Percentiles rank a stretch among this genome's conserved stretches.
Evolutionary conservation across 306 rosid species (phyloP).

Genomic region (Lathyrus aphaca): DNA sequence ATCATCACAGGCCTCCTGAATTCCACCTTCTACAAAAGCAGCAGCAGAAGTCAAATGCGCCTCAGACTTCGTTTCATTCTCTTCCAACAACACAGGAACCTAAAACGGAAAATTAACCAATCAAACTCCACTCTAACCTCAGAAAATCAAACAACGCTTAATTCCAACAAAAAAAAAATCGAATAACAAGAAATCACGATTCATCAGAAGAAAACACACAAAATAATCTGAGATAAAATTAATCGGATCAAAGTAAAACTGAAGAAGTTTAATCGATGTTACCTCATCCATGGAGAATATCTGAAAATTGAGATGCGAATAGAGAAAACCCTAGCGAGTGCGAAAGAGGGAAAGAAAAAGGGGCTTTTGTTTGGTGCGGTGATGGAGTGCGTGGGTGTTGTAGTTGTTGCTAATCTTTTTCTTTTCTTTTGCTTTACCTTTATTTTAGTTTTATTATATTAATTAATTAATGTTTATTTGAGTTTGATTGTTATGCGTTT

Average conservation of each 20-base stretch:
- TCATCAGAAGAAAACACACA: background rate
- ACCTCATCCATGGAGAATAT: slow-evolving; percentile 50
- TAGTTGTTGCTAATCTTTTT: slow-evolving; percentile 19
- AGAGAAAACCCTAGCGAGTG: slow-evolving; percentile 44
- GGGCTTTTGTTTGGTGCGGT: slow-evolving; percentile 14
- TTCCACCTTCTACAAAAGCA: slow-evolving; percentile 98
- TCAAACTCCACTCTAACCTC: background rate
- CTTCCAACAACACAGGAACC: slow-evolving; percentile 62
- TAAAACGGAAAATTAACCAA: slow-evolving; percentile 32
- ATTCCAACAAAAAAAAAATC: background rate
- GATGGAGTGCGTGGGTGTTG: slow-evolving; percentile 27
- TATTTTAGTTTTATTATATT: background rate
- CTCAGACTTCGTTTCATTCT: slow-evolving; percentile 51
- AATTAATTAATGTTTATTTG: too few species aligned
- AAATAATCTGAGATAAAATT: background rate
- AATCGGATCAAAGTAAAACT: slow-evolving; percentile 33
- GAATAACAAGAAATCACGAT: background rate
- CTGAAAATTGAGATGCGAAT: slow-evolving; percentile 30
- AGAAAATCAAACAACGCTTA: background rate
- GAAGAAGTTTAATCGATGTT: background rate
- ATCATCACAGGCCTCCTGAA: slow-evolving; percentile 95
- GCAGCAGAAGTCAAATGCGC: slow-evolving; percentile 90
- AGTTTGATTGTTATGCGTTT: background rate
- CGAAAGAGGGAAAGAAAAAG: slow-evolving; percentile 43
- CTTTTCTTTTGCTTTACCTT: background rate